Conservation (phyloP, 1,139 yeast genomes). For the Entelexis paramagnoliae region DNA sequence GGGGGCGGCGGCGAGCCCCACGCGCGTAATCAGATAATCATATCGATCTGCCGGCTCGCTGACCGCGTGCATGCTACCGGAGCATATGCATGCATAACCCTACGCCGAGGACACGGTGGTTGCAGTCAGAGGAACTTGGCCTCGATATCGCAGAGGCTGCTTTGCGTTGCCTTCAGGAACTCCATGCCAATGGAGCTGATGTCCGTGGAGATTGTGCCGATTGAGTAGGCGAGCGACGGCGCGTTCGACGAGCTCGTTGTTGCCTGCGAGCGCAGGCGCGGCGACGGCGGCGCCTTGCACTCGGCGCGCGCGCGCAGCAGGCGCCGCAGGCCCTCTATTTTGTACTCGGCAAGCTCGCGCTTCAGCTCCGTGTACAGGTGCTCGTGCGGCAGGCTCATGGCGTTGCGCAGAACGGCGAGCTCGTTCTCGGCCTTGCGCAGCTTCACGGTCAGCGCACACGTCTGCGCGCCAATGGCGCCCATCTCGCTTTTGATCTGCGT, state of each 20-base stretch:
- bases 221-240: neutral
- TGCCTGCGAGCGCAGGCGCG: neutral
- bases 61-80: too few relatives aligned
- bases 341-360: slow-evolving; percentile 1
- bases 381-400: slow-evolving; percentile 14
- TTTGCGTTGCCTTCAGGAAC: slow-evolving; percentile 4
- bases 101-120: neutral
- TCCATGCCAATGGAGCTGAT: slow-evolving; percentile 4
- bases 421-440: slow-evolving; percentile 5
- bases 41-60: neutral
- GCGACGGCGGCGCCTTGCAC: neutral
- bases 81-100: neutral
- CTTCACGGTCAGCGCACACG: slow-evolving; percentile 15
- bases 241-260: neutral
- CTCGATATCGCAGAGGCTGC: slow-evolving; percentile 6
- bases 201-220: neutral
- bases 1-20: neutral
- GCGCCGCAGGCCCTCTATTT: neutral
- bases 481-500: slow-evolving; percentile 5
- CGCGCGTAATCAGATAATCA: neutral
- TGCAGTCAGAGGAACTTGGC: neutral
- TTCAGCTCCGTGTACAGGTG: slow-evolving; percentile 1
- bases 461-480: slow-evolving; percentile 12
- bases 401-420: slow-evolving; percentile 5
- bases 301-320: neutral